Percentiles rank a stretch among this genome's conserved stretches.
These are phyloP conservation scores for Floccularia luteovirens DNA, from an alignment of 768 basidiomycete genomes.

Conservation along the genomic window DNA sequence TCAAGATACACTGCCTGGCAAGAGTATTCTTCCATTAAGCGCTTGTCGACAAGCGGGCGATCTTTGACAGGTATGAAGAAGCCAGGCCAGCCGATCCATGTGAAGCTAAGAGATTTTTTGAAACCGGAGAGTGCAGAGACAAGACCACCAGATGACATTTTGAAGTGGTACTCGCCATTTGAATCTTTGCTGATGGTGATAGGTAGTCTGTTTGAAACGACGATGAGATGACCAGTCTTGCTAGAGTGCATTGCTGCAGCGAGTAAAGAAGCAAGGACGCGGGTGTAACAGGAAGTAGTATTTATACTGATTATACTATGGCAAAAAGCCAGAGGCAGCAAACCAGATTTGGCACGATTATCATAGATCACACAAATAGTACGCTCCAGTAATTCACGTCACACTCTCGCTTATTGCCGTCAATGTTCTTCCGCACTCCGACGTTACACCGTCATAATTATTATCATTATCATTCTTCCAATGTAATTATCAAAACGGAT, in stretches of 20 bases:
- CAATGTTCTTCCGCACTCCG: conserved; percentile 1
- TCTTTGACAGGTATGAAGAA: conserved; percentile 93
- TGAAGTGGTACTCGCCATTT: conserved; percentile 91
- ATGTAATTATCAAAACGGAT: conserved; percentile 1
- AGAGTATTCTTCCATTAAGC: conserved; percentile 90
- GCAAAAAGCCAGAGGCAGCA: conserved; percentile 16
- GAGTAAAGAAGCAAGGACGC: conserved; percentile 18
- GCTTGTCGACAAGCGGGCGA: conserved; percentile 83
- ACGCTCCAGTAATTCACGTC: too few relatives aligned
- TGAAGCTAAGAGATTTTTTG: conserved; percentile 97
- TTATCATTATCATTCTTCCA: not conserved
- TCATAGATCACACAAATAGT: conserved; percentile 15
- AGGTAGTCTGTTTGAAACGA: conserved; percentile 93
- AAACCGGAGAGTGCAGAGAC: conserved; percentile 96
- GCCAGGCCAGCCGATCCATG: conserved; percentile 96
- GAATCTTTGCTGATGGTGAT: conserved; percentile 94
- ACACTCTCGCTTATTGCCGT: not conserved
- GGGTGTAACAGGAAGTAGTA: conserved; percentile 10
- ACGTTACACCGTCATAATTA: conserved; percentile 3
- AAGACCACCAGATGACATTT: conserved; percentile 98
- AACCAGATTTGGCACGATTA: conserved; percentile 26
- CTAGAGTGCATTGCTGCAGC: conserved; percentile 35
- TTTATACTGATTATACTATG: conserved; percentile 8
- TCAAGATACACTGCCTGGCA: conserved; percentile 98
- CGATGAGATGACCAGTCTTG: conserved; percentile 73